Base-by-base conservation (phyloP, 2,329 filamentous ascomycete species). In the Monosporascus sp. region DNA sequence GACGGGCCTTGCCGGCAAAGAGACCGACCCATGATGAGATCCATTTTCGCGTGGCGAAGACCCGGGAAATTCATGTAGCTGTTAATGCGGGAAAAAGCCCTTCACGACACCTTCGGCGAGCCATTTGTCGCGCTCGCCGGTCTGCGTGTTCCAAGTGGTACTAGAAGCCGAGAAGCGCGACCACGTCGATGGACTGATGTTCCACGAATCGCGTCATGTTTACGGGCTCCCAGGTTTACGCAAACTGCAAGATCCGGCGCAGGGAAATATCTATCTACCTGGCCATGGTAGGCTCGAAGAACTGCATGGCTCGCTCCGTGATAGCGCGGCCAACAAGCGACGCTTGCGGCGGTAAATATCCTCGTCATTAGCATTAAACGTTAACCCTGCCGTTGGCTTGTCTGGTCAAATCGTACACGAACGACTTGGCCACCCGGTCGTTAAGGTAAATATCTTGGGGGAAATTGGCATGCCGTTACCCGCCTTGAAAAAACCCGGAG, bases 81-180 rank as follows among this genome's bases (percentile, higher is more conserved):
- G 39, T 43, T 43, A 5, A 43, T 43, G 39, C 15, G 39, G 39
- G 39, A 43, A 43, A 6, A 22, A 22, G 15, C 39, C 39, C 39
- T 43, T 43, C 25, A 38, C 35, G 47, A 36, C 27, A 20, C 17
- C 47, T 15, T 27, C 25, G 20, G 35, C 27, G 18, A 37, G 18
- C 27, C 15, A 49, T 18, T n/a, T 49, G 35, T 39, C 35, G 8
- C 35, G 25, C 47, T 49, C 47, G 6, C 39, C 31, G 15, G 31
- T 49, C 25, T 49, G 47, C 31, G 46, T 48, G n/a, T 48, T 48
- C n/a, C n/a, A 48, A 25, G 46, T 48, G 46, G 7, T 37, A 36
- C 5, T 27, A 25, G 27, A 48, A 48, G 46, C 24, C 46, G 27
- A 48, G 46, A n/a, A 48, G 46, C 11, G 20, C 46, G 27, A 35